phyloP scores from a whole-genome alignment of 139 green algal species.

The Chlamydomonas sphaeroides region DNA sequence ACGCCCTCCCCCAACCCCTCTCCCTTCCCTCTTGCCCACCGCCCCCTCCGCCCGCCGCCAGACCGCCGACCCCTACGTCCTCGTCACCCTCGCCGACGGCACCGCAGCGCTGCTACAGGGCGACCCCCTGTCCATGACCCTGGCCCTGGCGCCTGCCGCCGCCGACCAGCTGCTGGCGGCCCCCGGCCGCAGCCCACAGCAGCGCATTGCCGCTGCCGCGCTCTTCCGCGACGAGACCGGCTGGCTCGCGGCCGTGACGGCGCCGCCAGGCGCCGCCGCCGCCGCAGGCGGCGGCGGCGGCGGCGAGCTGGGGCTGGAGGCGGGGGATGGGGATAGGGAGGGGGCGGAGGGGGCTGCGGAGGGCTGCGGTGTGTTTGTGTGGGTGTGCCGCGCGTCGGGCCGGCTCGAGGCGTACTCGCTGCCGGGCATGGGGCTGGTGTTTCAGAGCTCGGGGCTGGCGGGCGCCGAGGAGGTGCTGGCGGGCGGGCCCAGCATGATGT shows the following conservation, averaged over 20 bases:
- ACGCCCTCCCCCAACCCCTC: not conserved
- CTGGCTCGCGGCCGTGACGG: conserved; percentile 51
- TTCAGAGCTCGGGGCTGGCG: conserved; percentile 34
- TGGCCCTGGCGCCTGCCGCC: not conserved
- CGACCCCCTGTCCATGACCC: conserved; percentile 6
- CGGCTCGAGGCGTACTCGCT: conserved; percentile 66
- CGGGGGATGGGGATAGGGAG: not conserved
- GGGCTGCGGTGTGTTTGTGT: conserved; percentile 21
- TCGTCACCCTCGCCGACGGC: conserved; percentile 70
- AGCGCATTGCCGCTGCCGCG: conserved; percentile 54
- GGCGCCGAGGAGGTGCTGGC: conserved; percentile 42
- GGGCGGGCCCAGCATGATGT: not conserved
- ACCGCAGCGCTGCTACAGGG: conserved; percentile 56
- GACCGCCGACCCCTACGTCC: conserved; percentile 72
- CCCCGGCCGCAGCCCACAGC: not conserved
- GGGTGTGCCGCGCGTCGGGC: conserved; percentile 43
- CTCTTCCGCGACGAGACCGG: conserved; percentile 66
- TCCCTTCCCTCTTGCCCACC: not conserved
- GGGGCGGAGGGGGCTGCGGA: not conserved
- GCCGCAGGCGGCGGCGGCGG: not conserved
- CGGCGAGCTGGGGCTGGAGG: not conserved
- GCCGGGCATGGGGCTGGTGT: conserved; percentile 61
- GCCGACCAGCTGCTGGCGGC: conserved; percentile 24
- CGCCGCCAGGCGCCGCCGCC: not conserved
- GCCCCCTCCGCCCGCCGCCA: conserved; percentile 20